phyloP scores from a whole-genome alignment of 2,329 filamentous ascomycete species.

The Lecanicillium sp. region DNA sequence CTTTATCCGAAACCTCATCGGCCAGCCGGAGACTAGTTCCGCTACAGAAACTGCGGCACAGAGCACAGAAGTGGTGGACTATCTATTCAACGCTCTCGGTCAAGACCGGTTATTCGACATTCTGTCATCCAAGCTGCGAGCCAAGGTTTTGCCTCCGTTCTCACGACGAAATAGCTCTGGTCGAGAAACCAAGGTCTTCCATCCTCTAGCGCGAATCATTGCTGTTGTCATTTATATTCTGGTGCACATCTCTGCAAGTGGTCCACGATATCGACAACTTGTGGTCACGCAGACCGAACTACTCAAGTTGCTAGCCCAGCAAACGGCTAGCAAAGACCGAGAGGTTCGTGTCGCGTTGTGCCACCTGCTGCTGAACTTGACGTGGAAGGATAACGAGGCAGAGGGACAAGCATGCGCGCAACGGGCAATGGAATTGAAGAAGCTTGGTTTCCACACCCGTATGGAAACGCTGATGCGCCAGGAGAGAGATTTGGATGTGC shows the following conservation, averaged over 20 bases:
- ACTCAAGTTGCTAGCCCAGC: constrained; percentile 61
- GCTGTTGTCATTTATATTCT: constrained; percentile 72
- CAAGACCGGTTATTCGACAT: constrained; percentile 74
- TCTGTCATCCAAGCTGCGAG: constrained; percentile 66
- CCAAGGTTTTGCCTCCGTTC: constrained; percentile 47
- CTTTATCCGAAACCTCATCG: constrained; percentile 83
- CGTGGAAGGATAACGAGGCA: constrained; percentile 66
- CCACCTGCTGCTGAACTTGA: constrained; percentile 79
- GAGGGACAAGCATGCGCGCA: constrained; percentile 58
- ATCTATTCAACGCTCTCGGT: constrained; percentile 67
- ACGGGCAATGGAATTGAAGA: constrained; percentile 60
- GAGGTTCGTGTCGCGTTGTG: constrained; percentile 72
- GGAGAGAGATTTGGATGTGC: constrained; percentile 73
- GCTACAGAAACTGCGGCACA: constrained; percentile 40
- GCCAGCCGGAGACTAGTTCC: constrained; percentile 43
- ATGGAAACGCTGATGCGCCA: constrained; percentile 51
- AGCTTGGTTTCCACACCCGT: constrained; percentile 61
- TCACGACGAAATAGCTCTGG: constrained; percentile 28
- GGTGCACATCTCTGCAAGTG: constrained; percentile 79
- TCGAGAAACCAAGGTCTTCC: constrained; percentile 40
- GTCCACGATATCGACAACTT: constrained; percentile 67
- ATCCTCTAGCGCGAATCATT: constrained; percentile 62
- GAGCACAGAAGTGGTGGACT: constrained; percentile 71
- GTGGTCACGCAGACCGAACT: constrained; percentile 71
- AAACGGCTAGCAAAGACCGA: constrained; percentile 64